A percentile compares a stretch with the other conserved stretches of the same genome.
These are phyloP conservation scores for Kurtzmaniella natalensis DNA, from an alignment of 1,139 yeast species.

Conservation along the genomic window DNA sequence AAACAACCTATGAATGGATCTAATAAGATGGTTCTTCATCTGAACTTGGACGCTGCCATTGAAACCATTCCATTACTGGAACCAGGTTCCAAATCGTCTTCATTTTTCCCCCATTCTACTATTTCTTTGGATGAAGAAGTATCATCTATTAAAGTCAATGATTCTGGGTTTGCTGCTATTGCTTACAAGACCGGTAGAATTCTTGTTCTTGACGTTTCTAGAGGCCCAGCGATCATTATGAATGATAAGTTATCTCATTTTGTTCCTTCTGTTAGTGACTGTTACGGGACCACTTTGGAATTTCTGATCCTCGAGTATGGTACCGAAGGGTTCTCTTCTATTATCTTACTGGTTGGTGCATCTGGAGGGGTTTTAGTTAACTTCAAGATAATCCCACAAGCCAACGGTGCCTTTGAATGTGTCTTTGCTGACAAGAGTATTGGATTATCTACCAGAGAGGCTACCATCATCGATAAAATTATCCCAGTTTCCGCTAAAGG, in stretches of 20 bases:
- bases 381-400: slow-evolving; percentile 64
- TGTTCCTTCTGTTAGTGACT: slow-evolving; percentile 33
- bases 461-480: slow-evolving; percentile 49
- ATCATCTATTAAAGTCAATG: slow-evolving; percentile 62
- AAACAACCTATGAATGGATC: slow-evolving; percentile 15
- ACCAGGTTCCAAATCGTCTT: slow-evolving; percentile 24
- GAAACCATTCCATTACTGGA: slow-evolving; percentile 12
- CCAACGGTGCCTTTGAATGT: slow-evolving; percentile 65
- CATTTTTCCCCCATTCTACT: slow-evolving; percentile 62
- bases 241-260: slow-evolving; percentile 43
- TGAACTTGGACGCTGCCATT: slow-evolving; percentile 33
- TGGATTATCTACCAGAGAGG: slow-evolving; percentile 40
- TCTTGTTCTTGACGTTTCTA: slow-evolving; percentile 65
- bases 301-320: slow-evolving; percentile 69
- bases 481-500: slow-evolving; percentile 63
- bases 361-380: slow-evolving; percentile 66
- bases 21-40: slow-evolving; percentile 25
- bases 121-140: slow-evolving; percentile 43
- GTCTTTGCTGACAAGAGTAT: slow-evolving; percentile 48
- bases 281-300: slow-evolving; percentile 58
- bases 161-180: slow-evolving; percentile 81
- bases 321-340: slow-evolving; percentile 65
- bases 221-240: slow-evolving; percentile 80
- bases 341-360: slow-evolving; percentile 70
- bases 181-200: slow-evolving; percentile 77